A percentile compares a stretch with the other conserved stretches of the same genome.
Evolutionary conservation across 2,329 filamentous ascomycete genomes (phyloP).

Genomic region (Aspergillus transmontanensis): DNA sequence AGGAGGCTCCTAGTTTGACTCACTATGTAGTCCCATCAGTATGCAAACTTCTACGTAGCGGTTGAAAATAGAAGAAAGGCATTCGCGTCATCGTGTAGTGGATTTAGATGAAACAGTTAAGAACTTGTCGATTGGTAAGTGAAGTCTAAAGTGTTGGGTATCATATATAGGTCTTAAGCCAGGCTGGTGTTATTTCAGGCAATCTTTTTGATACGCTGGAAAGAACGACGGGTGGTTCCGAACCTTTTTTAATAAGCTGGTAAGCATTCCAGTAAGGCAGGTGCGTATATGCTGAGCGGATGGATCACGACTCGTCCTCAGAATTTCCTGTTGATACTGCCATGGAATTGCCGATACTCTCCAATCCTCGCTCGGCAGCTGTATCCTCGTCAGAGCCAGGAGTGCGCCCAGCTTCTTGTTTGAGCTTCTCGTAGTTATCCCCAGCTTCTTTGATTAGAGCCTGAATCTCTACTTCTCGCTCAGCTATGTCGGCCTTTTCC

Average conservation of each 20-base stretch:
- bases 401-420: constrained; percentile 44
- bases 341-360: constrained; percentile 40
- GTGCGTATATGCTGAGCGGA: neutral
- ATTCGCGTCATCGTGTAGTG: constrained; percentile 29
- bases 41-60: constrained; percentile 21
- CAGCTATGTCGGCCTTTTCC: constrained; percentile 69
- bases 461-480: constrained; percentile 78
- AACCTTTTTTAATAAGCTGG: neutral
- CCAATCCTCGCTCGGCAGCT: constrained; percentile 38
- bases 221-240: constrained; percentile 9
- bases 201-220: constrained; percentile 7
- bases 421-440: constrained; percentile 65
- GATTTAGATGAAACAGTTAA: constrained; percentile 7
- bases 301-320: constrained; percentile 28
- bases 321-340: constrained; percentile 28
- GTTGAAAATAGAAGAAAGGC: constrained; percentile 34
- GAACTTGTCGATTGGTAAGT: neutral
- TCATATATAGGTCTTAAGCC: constrained; percentile 12
- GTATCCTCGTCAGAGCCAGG: constrained; percentile 27
- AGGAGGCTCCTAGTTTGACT: constrained; percentile 14
- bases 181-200: constrained; percentile 3
- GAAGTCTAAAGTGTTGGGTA: constrained; percentile 15
- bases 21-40: constrained; percentile 23
- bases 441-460: constrained; percentile 78
- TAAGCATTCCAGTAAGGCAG: neutral